Conservation (phyloP, 345 rosid genomes). For the Noccaea caerulescens region DNA sequence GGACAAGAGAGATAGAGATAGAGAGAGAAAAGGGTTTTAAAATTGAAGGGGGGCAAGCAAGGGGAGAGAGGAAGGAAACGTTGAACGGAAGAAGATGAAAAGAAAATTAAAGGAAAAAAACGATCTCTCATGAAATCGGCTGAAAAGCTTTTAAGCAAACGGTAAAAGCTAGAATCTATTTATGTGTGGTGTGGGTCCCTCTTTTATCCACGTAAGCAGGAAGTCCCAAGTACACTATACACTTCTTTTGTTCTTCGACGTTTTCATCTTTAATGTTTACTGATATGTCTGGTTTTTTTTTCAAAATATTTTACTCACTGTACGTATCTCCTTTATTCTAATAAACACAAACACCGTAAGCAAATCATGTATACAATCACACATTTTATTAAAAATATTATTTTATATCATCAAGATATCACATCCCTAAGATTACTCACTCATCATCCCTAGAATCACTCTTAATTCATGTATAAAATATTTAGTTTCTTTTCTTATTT, state of each 20-base stretch:
- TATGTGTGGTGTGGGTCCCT: slow-evolving; percentile 13
- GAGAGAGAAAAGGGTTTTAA: slow-evolving; percentile 22
- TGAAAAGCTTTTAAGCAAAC: background rate
- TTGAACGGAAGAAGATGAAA: slow-evolving; percentile 14
- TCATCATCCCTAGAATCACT: too few species aligned
- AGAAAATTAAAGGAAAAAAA: background rate
- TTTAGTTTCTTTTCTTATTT: too few species aligned
- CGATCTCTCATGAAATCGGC: slow-evolving; percentile 1
- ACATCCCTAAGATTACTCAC: too few species aligned
- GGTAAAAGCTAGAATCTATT: slow-evolving; percentile 19
- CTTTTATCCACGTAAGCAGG: slow-evolving; percentile 35
- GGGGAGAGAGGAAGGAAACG: slow-evolving; percentile 15
- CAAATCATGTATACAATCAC: too few species aligned
- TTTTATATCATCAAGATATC: too few species aligned
- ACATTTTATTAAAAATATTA: too few species aligned
- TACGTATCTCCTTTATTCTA: too few species aligned
- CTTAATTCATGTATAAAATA: too few species aligned
- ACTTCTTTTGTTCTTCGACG: background rate
- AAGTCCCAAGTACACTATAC: background rate
- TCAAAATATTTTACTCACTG: too few species aligned
- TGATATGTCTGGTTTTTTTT: too few species aligned
- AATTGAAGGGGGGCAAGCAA: slow-evolving; percentile 20
- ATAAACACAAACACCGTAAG: too few species aligned
- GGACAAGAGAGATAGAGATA: slow-evolving; percentile 26
- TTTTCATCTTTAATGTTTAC: too few species aligned